Conservation (phyloP, 441 rosid species). For the Eruca vesicaria region DNA sequence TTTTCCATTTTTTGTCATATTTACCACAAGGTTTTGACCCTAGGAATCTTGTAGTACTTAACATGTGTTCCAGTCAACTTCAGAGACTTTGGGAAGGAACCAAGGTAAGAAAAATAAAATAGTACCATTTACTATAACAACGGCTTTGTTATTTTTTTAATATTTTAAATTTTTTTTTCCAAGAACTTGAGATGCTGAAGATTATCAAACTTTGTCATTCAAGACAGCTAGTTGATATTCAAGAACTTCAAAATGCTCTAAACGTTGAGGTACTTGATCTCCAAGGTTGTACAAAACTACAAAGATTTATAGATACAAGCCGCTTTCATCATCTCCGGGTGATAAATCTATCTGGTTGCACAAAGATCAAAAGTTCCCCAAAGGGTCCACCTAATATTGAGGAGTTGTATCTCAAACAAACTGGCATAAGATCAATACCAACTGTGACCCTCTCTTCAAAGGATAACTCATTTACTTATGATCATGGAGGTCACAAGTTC, state of each 20-base stretch:
- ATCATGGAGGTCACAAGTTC: not conserved
- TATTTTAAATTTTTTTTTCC: not conserved
- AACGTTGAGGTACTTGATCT: not conserved
- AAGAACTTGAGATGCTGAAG: not conserved
- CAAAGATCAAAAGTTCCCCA: not conserved
- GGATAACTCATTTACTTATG: not conserved
- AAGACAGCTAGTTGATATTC: not conserved
- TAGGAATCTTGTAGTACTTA: slow-evolving; percentile 2
- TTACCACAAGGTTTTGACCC: not conserved
- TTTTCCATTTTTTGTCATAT: not conserved
- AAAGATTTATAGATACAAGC: not conserved
- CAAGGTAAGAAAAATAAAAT: not conserved
- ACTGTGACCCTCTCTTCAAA: not conserved
- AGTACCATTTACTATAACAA: not conserved
- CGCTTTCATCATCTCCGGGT: not conserved
- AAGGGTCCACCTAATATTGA: not conserved
- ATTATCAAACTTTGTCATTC: not conserved
- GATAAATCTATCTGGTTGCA: not conserved
- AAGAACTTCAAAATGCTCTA: not conserved
- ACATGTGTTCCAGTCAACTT: not conserved
- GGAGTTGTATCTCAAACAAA: not conserved
- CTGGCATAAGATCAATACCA: not conserved
- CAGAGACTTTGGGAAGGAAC: not conserved
- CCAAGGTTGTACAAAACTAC: not conserved
- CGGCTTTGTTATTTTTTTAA: not conserved